Evolutionary conservation across 1,139 yeast genomes (phyloP).

Genomic region (Yamadazyma atmosphaerica): DNA sequence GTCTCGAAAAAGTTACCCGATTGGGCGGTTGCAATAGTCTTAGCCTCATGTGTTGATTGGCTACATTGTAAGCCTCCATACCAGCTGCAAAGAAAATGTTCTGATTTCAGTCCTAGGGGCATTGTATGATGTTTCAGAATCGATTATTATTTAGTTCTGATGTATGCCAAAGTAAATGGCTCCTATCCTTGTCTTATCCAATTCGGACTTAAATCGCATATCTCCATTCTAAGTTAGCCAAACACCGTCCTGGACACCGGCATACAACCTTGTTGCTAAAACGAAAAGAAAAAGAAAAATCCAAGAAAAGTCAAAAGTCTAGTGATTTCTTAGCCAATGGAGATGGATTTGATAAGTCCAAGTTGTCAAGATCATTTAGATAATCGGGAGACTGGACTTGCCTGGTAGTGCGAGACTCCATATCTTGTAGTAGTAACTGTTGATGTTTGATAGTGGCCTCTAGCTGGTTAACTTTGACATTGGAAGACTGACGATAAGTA

Average conservation of each 20-base stretch:
- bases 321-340: constrained; percentile 12
- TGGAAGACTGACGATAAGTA: constrained; percentile 20
- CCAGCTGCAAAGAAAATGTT: too few species aligned
- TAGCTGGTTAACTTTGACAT: constrained; percentile 14
- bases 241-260: too few species aligned
- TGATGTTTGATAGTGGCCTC: constrained; percentile 18
- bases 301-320: constrained; percentile 1
- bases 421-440: constrained; percentile 9
- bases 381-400: constrained; percentile 2
- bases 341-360: constrained; percentile 14
- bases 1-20: constrained; percentile 17
- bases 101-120: too few species aligned
- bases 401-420: not conserved
- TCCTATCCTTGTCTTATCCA: too few species aligned
- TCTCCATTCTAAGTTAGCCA: too few species aligned
- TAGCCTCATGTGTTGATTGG: constrained; percentile 2
- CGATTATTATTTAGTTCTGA: too few species aligned
- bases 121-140: too few species aligned
- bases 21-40: constrained; percentile 14
- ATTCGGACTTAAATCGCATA: too few species aligned
- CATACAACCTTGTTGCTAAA: too few species aligned
- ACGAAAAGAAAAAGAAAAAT: not conserved
- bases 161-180: too few species aligned
- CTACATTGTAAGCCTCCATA: not conserved
- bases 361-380: constrained; percentile 10